A percentile compares a stretch with the other conserved stretches of the same genome.
These are phyloP conservation scores for Phytophthora fragariaefolia DNA, from an alignment of 352 stramenopile species.

Conservation along the genomic window DNA sequence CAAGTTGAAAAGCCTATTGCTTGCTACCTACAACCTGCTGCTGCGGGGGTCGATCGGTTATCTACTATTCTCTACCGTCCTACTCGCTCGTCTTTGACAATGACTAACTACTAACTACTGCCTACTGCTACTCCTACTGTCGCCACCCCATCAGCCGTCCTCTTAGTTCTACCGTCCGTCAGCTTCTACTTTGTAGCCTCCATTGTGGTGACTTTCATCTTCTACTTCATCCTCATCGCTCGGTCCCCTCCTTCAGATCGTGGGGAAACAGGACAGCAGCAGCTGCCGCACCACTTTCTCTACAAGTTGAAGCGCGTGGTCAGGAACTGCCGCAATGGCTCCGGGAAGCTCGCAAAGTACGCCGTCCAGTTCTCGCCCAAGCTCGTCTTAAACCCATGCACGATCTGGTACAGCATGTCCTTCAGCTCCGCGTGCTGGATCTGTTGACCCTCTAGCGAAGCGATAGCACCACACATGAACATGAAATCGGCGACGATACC, in stretches of 20 bases:
- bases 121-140: conserved; percentile 55
- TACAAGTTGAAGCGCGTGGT: conserved; percentile 86
- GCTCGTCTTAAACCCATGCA: conserved; percentile 90
- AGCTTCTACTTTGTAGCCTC: conserved; percentile 31
- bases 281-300: conserved; percentile 20
- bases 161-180: conserved; percentile 29
- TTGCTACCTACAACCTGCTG: conserved; percentile 41
- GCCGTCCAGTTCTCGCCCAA: conserved; percentile 86
- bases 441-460: conserved; percentile 83
- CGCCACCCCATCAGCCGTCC: conserved; percentile 34
- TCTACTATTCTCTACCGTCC: conserved; percentile 44
- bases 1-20: conserved; percentile 24
- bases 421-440: conserved; percentile 81
- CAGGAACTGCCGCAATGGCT: conserved; percentile 82
- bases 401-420: conserved; percentile 90
- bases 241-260: conserved; percentile 21
- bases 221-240: conserved; percentile 20
- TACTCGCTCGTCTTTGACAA: conserved; percentile 39
- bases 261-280: conserved; percentile 19
- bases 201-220: conserved; percentile 27
- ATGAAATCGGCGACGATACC: conserved; percentile 90
- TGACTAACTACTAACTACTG: conserved; percentile 49
- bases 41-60: conserved; percentile 29
- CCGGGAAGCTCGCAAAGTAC: conserved; percentile 88
- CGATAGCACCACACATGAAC: conserved; percentile 90